Evolutionary conservation across 2,329 filamentous ascomycete genomes (phyloP).

Genomic region (Gyromitra esculenta): DNA sequence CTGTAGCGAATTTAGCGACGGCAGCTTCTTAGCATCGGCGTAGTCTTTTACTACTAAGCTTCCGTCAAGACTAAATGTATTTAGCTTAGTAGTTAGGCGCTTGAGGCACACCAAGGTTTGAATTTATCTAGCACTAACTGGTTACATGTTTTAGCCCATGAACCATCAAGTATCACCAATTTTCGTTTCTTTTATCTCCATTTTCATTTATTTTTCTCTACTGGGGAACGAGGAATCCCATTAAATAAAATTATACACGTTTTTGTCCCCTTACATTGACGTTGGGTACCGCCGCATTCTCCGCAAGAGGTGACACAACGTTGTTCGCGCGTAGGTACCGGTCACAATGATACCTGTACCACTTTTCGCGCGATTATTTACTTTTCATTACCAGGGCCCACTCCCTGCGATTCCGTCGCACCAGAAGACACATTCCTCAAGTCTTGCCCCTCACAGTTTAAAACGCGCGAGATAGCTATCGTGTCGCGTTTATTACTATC

Average conservation of each 20-base stretch:
- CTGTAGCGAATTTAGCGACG: too few species aligned
- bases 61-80: too few species aligned
- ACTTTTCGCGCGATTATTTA: not conserved
- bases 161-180: too few species aligned
- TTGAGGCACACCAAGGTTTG: too few species aligned
- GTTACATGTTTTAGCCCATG: not conserved
- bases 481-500: conserved; percentile 11
- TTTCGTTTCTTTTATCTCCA: too few species aligned
- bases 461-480: conserved; percentile 10
- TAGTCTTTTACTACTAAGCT: too few species aligned
- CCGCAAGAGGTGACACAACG: conserved; percentile 19
- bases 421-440: conserved; percentile 18
- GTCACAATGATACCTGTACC: not conserved
- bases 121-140: too few species aligned
- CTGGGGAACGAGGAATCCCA: not conserved
- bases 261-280: conserved; percentile 16
- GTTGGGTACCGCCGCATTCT: conserved; percentile 17
- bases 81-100: too few species aligned
- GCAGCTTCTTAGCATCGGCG: not conserved
- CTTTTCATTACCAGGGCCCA: conserved; percentile 16
- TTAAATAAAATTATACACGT: not conserved
- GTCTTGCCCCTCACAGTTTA: conserved; percentile 10
- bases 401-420: conserved; percentile 9
- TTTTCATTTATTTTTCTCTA: too few species aligned
- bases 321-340: not conserved